Evolutionary conservation across 23 red algal genomes (phyloP).

Genomic region (Porphyridium purpureum): DNA sequence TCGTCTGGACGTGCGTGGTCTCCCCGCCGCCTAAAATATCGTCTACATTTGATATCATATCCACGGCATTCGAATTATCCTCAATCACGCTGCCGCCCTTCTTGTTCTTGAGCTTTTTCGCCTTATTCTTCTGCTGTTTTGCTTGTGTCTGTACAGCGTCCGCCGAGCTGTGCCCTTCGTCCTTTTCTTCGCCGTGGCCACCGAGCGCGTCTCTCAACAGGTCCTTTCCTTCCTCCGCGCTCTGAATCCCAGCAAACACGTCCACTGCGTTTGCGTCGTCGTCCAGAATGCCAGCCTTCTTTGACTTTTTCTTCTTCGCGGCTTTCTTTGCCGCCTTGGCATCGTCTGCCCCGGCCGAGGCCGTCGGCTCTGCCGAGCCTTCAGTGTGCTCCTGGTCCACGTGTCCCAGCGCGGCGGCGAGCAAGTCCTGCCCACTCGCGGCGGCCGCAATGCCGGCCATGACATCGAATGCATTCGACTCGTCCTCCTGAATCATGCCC

Average conservation of each 20-base stretch:
- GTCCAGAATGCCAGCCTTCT: conserved; percentile 10
- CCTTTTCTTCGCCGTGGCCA: conserved; percentile 15
- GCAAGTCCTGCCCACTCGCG: conserved; percentile 35
- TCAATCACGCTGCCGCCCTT: not conserved
- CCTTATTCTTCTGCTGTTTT: not conserved
- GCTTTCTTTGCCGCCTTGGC: not conserved
- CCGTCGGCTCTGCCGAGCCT: no score
- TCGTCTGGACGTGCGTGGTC: not conserved
- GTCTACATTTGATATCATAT: conserved; percentile 10
- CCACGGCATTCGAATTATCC: conserved; percentile 18
- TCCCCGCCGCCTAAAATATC: not conserved
- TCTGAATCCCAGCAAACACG: conserved; percentile 37
- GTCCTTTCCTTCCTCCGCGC: conserved; percentile 29
- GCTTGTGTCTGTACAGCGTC: not conserved
- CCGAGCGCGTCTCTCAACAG: conserved; percentile 25
- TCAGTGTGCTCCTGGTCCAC: not conserved
- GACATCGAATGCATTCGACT: conserved; percentile 53
- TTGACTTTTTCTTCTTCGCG: conserved; percentile 16
- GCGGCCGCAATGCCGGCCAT: conserved; percentile 17
- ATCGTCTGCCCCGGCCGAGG: not conserved
- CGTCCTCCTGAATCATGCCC: conserved; percentile 3
- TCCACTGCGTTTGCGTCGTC: conserved; percentile 58
- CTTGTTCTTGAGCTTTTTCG: not conserved
- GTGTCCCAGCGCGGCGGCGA: conserved; percentile 33
- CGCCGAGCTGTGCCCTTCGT: conserved; percentile 7